These are phyloP conservation scores for Haplosporangium sp. DNA, from an alignment of 371 early-diverging fungal species.

Conservation along the genomic window DNA sequence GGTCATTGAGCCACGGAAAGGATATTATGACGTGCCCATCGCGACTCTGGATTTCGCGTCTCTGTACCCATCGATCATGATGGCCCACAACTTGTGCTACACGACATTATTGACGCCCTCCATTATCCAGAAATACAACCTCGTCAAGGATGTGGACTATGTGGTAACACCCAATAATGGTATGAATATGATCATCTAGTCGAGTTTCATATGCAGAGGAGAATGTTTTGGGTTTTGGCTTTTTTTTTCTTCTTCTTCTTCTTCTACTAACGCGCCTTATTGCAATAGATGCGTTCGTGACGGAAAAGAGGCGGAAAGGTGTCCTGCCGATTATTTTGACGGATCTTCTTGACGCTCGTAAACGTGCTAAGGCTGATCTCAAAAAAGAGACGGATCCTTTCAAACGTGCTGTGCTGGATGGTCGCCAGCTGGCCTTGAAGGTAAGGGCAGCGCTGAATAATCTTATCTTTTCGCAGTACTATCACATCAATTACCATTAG, in stretches of 20 bases:
- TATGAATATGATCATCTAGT: neutral
- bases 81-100: slow-evolving; percentile 99
- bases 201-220: neutral
- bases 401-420: slow-evolving; percentile 94
- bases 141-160: slow-evolving; percentile 87
- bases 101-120: slow-evolving; percentile 86
- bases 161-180: slow-evolving; percentile 89
- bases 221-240: no score
- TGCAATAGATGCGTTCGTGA: slow-evolving; percentile 85
- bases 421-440: slow-evolving; percentile 98
- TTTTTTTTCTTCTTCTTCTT: no score
- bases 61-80: slow-evolving; percentile 99
- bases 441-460: slow-evolving; percentile 41
- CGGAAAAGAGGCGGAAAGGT: slow-evolving; percentile 81
- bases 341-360: slow-evolving; percentile 95
- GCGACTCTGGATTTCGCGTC: slow-evolving; percentile 99
- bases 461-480: no score
- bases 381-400: slow-evolving; percentile 96
- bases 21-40: slow-evolving; percentile 97
- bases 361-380: slow-evolving; percentile 94
- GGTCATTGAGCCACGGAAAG: slow-evolving; percentile 98
- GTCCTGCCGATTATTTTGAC: slow-evolving; percentile 95
- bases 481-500: no score
- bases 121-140: slow-evolving; percentile 68
- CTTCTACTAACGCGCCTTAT: neutral